phyloP scores from a whole-genome alignment of 768 basidiomycete genomes.

The Hirschioporus abietinus region DNA sequence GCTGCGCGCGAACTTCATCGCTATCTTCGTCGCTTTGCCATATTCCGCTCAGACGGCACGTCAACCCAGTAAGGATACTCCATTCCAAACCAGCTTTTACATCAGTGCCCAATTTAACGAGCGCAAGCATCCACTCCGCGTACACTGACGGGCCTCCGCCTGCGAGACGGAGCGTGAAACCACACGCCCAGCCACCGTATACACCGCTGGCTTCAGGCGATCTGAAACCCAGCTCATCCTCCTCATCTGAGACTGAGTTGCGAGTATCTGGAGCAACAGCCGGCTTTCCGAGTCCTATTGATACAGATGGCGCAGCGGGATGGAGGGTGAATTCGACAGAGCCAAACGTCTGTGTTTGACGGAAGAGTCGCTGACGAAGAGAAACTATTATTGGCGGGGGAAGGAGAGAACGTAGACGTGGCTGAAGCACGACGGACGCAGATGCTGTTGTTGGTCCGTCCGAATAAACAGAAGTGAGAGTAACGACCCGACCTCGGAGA shows the following conservation, averaged over 20 bases:
- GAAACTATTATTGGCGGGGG: constrained; percentile 39
- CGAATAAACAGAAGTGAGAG: constrained; percentile 42
- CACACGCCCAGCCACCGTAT: constrained; percentile 37
- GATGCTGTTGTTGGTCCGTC: constrained; percentile 41
- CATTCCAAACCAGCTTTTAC: constrained; percentile 18
- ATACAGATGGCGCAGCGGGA: neutral
- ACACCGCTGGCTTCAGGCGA: neutral
- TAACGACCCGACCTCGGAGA: constrained; percentile 35
- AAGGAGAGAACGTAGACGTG: constrained; percentile 25
- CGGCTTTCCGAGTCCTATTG: neutral
- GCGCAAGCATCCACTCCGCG: constrained; percentile 48
- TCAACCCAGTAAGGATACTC: constrained; percentile 34
- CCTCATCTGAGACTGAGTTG: neutral
- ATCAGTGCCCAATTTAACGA: constrained; percentile 46
- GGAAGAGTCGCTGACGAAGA: constrained; percentile 47
- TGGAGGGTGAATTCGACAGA: constrained; percentile 29
- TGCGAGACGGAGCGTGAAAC: constrained; percentile 41
- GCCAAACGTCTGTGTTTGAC: constrained; percentile 40
- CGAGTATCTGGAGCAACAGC: neutral
- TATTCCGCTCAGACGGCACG: constrained; percentile 37
- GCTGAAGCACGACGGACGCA: constrained; percentile 31
- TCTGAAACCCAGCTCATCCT: neutral
- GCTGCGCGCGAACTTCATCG: constrained; percentile 16
- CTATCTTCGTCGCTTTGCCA: constrained; percentile 41
- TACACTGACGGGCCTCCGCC: constrained; percentile 37